Percentiles rank a stretch among this genome's conserved stretches.
Evolutionary conservation across 345 rosid species (phyloP).

Genomic region (Citrus hindsii): DNA sequence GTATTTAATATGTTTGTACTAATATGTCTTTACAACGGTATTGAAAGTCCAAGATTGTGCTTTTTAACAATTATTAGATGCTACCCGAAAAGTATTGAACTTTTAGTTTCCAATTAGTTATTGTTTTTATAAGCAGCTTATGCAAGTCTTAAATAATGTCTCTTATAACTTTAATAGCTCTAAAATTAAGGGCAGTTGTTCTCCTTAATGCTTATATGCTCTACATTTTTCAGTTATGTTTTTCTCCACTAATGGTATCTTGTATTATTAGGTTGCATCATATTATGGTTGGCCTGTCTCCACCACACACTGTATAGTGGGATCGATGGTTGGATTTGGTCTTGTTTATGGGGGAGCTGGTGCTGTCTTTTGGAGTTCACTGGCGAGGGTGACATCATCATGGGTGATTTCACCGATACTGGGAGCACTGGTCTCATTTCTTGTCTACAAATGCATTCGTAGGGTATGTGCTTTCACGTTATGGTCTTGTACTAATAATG

Average conservation of each 20-base stretch:
- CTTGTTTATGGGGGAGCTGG: slow-evolving; percentile 90
- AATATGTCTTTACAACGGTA: neutral
- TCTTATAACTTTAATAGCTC: neutral
- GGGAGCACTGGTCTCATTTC: slow-evolving; percentile 82
- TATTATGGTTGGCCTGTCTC: slow-evolving; percentile 97
- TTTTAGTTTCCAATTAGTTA: neutral
- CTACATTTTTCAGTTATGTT: slow-evolving; percentile 2
- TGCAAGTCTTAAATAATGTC: neutral
- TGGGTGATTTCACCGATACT: slow-evolving; percentile 91
- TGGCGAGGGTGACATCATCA: slow-evolving; percentile 85
- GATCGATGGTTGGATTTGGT: slow-evolving; percentile 98
- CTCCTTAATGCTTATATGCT: neutral
- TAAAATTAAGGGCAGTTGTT: neutral
- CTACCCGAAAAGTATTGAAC: neutral
- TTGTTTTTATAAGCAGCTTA: neutral
- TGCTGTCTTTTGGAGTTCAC: slow-evolving; percentile 94
- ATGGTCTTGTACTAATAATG: neutral
- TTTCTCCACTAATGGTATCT: neutral
- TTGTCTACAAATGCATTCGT: slow-evolving; percentile 95
- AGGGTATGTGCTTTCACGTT: slow-evolving; percentile 54
- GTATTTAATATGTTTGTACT: neutral
- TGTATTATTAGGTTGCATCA: slow-evolving; percentile 66
- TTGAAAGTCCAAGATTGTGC: neutral
- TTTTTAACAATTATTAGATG: neutral
- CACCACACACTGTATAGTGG: slow-evolving; percentile 93